Conservation (phyloP, 2,329 filamentous ascomycete genomes). For the Phaeomoniella chlamydospora region DNA sequence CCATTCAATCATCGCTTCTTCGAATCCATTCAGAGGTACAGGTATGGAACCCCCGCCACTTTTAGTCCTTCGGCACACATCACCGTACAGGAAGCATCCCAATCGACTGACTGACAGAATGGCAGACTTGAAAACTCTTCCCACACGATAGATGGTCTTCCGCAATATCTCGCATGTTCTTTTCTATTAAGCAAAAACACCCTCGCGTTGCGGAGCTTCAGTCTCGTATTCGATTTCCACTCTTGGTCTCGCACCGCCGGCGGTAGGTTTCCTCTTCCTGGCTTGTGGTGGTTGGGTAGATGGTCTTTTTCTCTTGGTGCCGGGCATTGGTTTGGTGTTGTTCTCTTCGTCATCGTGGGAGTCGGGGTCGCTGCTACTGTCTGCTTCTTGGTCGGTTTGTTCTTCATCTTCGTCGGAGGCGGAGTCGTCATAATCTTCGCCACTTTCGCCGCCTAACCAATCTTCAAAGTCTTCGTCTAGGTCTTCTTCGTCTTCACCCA, state of each 20-base stretch:
- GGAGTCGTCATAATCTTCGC: conserved; percentile 30
- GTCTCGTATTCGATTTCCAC: conserved; percentile 70
- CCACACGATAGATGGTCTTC: too few species aligned
- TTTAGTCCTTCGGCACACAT: too few species aligned
- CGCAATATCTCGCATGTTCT: too few species aligned
- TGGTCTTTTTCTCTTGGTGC: conserved; percentile 33
- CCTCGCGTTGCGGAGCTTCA: conserved; percentile 44
- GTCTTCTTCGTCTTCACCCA: conserved; percentile 72
- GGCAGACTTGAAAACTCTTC: too few species aligned
- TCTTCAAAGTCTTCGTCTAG: conserved; percentile 66
- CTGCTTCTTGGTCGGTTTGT: conserved; percentile 39
- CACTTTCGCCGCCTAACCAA: conserved; percentile 66
- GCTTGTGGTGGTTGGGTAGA: conserved; percentile 34
- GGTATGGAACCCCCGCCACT: too few species aligned
- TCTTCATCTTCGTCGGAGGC: conserved; percentile 32
- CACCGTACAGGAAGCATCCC: too few species aligned
- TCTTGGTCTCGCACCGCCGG: too few species aligned
- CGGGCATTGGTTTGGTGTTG: conserved; percentile 18
- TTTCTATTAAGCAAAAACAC: conserved; percentile 24
- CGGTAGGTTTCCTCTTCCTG: conserved; percentile 47
- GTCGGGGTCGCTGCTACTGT: conserved; percentile 44
- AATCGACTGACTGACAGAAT: too few species aligned
- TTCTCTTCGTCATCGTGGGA: conserved; percentile 42
- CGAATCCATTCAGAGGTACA: too few species aligned
- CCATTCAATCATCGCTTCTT: too few species aligned